Evolutionary conservation across 352 stramenopile genomes (phyloP).

Genomic region (Detonula confervacea): DNA sequence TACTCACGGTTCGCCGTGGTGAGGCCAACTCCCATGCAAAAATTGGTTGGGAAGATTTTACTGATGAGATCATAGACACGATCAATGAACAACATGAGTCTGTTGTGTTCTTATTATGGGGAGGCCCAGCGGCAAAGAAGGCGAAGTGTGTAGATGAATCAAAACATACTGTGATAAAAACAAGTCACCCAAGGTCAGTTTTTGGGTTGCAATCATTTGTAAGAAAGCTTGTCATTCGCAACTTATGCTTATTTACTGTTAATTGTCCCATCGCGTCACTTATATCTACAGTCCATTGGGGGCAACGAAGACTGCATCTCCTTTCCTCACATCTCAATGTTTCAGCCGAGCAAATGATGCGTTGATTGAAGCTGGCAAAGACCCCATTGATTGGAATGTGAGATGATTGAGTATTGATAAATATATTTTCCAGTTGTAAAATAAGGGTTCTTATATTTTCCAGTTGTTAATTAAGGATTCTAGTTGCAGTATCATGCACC

Average conservation of each 20-base stretch:
- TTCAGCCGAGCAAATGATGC: constrained; percentile 79
- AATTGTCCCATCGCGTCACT: constrained; percentile 53
- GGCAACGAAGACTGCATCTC: constrained; percentile 93
- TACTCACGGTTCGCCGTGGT: constrained; percentile 93
- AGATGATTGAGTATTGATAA: constrained; percentile 58
- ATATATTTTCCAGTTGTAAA: background rate
- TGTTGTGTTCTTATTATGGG: constrained; percentile 99
- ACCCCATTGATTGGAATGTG: constrained; percentile 84
- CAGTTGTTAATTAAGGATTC: too few species aligned
- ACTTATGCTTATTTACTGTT: too few species aligned
- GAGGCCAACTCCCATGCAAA: constrained; percentile 95
- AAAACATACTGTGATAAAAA: constrained; percentile 67
- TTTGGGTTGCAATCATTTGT: too few species aligned
- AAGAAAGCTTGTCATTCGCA: too few species aligned
- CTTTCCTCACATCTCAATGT: constrained; percentile 95
- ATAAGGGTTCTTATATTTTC: too few species aligned
- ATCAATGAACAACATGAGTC: constrained; percentile 71
- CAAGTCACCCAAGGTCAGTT: constrained; percentile 83
- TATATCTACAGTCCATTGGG: constrained; percentile 90
- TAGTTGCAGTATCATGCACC: too few species aligned
- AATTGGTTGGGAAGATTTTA: constrained; percentile 96
- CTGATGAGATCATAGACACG: constrained; percentile 88
- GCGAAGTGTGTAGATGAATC: constrained; percentile 54
- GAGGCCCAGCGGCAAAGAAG: constrained; percentile 92
- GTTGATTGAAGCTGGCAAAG: constrained; percentile 58